phyloP scores from a whole-genome alignment of 129 eudicot genomes.

The Apium graveolens region DNA sequence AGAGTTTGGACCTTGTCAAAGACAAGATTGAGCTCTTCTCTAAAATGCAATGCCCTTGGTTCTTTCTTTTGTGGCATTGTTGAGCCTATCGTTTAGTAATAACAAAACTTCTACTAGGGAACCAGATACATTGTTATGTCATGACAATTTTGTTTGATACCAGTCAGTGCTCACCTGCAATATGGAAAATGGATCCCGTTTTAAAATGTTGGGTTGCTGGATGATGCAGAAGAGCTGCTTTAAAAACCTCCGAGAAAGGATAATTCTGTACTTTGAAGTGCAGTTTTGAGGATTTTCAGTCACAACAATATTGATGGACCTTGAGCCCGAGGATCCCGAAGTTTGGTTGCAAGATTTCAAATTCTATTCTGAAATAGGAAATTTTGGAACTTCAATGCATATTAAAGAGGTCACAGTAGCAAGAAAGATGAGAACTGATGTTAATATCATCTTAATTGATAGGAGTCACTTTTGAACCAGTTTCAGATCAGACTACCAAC shows the following conservation, averaged over 20 bases:
- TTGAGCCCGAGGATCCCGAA: constrained; percentile 44
- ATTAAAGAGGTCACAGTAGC: constrained; percentile 37
- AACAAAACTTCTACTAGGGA: constrained; percentile 15
- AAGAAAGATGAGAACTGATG: constrained; percentile 38
- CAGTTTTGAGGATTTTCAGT: constrained; percentile 51
- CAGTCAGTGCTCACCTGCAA: constrained; percentile 38
- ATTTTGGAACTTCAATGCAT: constrained; percentile 33
- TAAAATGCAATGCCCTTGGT: constrained; percentile 58
- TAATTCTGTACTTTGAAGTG: constrained; percentile 42
- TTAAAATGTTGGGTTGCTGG: constrained; percentile 51
- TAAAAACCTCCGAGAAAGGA: constrained; percentile 22
- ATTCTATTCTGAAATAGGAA: constrained; percentile 49
- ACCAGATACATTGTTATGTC: constrained; percentile 31
- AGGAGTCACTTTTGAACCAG: constrained; percentile 6
- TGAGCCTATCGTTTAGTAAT: constrained; percentile 38
- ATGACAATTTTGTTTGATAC: constrained; percentile 44
- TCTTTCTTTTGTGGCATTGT: constrained; percentile 43
- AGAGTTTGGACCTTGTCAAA: too few relatives aligned
- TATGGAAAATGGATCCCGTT: constrained; percentile 68
- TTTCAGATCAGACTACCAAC: background rate
- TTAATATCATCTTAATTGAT: constrained; percentile 30
- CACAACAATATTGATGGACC: constrained; percentile 30
- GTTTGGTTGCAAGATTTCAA: constrained; percentile 44
- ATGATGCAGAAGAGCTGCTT: constrained; percentile 52
- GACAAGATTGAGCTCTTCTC: constrained; percentile 22